phyloP scores from a whole-genome alignment of 164 flowering plant genomes.

The Vitis amurensis region DNA sequence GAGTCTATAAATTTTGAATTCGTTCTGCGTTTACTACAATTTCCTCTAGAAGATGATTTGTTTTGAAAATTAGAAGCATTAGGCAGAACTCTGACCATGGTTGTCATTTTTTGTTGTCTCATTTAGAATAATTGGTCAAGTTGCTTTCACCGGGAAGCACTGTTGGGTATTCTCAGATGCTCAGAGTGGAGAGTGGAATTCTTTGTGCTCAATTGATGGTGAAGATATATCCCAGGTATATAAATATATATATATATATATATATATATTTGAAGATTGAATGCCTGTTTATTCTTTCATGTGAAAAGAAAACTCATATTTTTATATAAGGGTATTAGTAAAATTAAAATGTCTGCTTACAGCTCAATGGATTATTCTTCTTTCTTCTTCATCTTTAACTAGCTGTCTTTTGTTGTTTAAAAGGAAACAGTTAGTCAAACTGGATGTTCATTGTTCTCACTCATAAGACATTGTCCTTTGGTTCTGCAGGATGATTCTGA shows the following conservation, averaged over 20 bases:
- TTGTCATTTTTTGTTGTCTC: slow-evolving; percentile 3
- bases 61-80: neutral
- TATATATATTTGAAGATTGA: too few relatives aligned
- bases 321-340: too few relatives aligned
- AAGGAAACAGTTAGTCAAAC: neutral
- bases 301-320: too few relatives aligned
- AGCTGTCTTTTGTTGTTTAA: neutral
- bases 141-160: slow-evolving; percentile 62
- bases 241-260: too few relatives aligned
- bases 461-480: slow-evolving; percentile 4
- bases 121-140: slow-evolving; percentile 62
- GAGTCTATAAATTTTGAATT: neutral
- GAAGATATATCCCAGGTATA: slow-evolving; percentile 47
- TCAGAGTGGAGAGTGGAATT: slow-evolving; percentile 27
- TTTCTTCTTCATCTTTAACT: neutral
- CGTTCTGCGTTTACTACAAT: neutral
- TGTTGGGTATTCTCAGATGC: slow-evolving; percentile 62
- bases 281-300: too few relatives aligned
- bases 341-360: too few relatives aligned
- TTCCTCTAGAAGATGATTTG: neutral
- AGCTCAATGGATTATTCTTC: too few relatives aligned
- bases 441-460: neutral
- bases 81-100: slow-evolving; percentile 6
- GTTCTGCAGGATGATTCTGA: slow-evolving; percentile 51
- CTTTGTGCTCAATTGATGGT: slow-evolving; percentile 17